A percentile compares a stretch with the other conserved stretches of the same genome.
Evolutionary conservation across 805 yeast genomes (phyloP).

Genomic region (Monosporozyma solicola): DNA sequence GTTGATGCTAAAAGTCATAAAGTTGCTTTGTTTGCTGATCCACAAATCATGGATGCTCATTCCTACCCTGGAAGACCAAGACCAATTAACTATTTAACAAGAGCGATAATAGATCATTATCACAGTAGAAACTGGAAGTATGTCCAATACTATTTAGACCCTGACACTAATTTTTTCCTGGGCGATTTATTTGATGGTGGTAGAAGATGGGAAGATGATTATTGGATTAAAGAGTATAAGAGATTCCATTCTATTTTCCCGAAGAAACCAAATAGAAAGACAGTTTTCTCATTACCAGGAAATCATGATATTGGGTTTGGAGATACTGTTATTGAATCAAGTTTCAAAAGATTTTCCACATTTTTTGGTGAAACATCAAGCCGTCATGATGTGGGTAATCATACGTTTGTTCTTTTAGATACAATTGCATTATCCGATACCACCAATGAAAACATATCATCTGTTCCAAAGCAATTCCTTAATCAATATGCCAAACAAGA

Average conservation of each 20-base stretch:
- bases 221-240: conserved; percentile 62
- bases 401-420: conserved; percentile 69
- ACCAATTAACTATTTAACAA: conserved; percentile 45
- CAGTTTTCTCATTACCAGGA: conserved; percentile 59
- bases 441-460: conserved; percentile 35
- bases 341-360: conserved; percentile 54
- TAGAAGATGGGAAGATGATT: conserved; percentile 65
- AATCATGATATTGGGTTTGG: conserved; percentile 97
- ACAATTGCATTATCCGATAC: conserved; percentile 71
- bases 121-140: conserved; percentile 65
- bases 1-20: conserved; percentile 34
- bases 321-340: conserved; percentile 48
- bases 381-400: conserved; percentile 48
- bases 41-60: conserved; percentile 82
- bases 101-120: conserved; percentile 63
- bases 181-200: conserved; percentile 97
- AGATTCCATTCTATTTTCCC: conserved; percentile 67
- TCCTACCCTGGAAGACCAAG: conserved; percentile 71
- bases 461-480: conserved; percentile 46
- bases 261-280: conserved; percentile 36
- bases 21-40: conserved; percentile 75
- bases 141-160: conserved; percentile 50
- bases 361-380: conserved; percentile 65
- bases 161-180: conserved; percentile 67
- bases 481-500: conserved; percentile 26